Evolutionary conservation across 2,329 filamentous ascomycete species (phyloP).

Genomic region (Fusarium albidum): DNA sequence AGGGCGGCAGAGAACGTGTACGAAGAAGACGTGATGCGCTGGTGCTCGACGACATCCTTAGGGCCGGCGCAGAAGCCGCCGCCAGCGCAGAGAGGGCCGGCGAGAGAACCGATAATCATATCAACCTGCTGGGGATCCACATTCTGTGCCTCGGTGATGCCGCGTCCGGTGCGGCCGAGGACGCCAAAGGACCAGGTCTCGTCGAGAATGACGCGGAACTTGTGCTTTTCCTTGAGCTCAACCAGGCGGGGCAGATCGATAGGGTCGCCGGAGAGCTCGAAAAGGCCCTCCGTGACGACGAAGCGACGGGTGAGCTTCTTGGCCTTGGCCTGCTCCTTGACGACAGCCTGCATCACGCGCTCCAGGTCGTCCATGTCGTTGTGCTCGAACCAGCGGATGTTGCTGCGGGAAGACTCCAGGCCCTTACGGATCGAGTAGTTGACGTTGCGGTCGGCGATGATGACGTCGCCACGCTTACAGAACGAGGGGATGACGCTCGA

Average conservation of each 20-base stretch:
- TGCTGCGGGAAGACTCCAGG: constrained; percentile 90
- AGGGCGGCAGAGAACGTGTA: constrained; percentile 97
- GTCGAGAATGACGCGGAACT: constrained; percentile 96
- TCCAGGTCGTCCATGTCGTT: constrained; percentile 96
- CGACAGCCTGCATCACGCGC: constrained; percentile 82
- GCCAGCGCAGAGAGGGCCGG: constrained; percentile 88
- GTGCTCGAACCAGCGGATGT: constrained; percentile 92
- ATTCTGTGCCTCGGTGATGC: constrained; percentile 95
- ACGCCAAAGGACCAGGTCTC: constrained; percentile 98
- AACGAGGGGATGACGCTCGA: constrained; percentile 97
- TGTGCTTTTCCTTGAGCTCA: constrained; percentile 94
- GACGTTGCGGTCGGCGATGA: constrained; percentile 91
- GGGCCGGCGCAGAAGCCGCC: constrained; percentile 96
- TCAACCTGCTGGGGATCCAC: constrained; percentile 93
- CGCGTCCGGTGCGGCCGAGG: constrained; percentile 87
- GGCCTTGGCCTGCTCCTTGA: constrained; percentile 82
- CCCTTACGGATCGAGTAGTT: constrained; percentile 96
- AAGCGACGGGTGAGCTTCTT: constrained; percentile 92
- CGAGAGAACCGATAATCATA: constrained; percentile 95
- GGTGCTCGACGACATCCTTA: constrained; percentile 92
- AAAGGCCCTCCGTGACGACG: constrained; percentile 94
- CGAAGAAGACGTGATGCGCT: constrained; percentile 89
- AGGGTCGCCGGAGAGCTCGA: constrained; percentile 88
- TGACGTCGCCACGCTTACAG: constrained; percentile 96
- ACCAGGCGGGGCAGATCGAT: constrained; percentile 88